Evolutionary conservation across 495 filamentous ascomycete genomes (phyloP).

Genomic region (Sordaria brevicollis): DNA sequence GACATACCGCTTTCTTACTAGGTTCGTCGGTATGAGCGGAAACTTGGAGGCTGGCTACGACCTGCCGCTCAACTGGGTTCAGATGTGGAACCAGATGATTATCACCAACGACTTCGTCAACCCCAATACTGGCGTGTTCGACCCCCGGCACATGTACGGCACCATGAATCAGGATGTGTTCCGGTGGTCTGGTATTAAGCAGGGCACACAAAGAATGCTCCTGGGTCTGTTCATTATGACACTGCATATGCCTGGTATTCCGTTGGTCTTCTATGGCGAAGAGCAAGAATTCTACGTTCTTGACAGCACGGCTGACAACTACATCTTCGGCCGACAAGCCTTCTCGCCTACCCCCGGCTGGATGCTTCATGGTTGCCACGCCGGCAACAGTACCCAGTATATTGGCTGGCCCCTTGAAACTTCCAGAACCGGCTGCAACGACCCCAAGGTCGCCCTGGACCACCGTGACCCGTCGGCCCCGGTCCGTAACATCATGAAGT

Average conservation of each 20-base stretch:
- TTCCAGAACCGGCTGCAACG: conserved; percentile 48
- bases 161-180: conserved; percentile 65
- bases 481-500: conserved; percentile 48
- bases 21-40: conserved; percentile 58
- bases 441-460: conserved; percentile 57
- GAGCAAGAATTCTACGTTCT: conserved; percentile 60
- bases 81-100: conserved; percentile 52
- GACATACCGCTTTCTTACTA: conserved; percentile 54
- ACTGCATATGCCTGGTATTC: conserved; percentile 55
- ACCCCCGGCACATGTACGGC: conserved; percentile 62
- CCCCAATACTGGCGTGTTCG: conserved; percentile 55
- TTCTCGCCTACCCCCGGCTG: conserved; percentile 57
- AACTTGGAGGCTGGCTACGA: conserved; percentile 50
- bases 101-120: conserved; percentile 56
- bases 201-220: conserved; percentile 50
- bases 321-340: conserved; percentile 57
- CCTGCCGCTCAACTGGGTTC: conserved; percentile 48
- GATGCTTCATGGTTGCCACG: conserved; percentile 59
- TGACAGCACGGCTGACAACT: conserved; percentile 57
- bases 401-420: conserved; percentile 46
- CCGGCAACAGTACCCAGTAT: conserved; percentile 42
- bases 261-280: conserved; percentile 56
- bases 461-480: conserved; percentile 42
- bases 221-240: conserved; percentile 55
- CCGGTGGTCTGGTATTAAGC: conserved; percentile 54